Evolutionary conservation across 768 basidiomycete genomes (phyloP), one percentile per base, ranked within the genome.

Genomic region (Tulasnella sp.): DNA sequence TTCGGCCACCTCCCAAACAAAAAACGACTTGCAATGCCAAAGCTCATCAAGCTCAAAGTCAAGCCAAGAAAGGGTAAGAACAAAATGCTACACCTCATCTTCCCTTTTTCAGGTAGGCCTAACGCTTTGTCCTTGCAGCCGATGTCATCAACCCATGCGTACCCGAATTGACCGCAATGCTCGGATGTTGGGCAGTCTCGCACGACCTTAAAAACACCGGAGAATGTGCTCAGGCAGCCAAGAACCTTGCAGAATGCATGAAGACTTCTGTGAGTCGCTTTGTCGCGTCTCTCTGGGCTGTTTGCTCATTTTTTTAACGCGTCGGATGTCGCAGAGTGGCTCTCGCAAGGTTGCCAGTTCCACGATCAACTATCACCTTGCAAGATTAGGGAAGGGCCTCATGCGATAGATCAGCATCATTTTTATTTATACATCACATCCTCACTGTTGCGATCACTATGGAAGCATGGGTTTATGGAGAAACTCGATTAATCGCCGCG

Each of bases 341-440:
- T 85, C 87, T 70, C 89, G 89, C 78, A 93, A 90, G 81, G 83
- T 83, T 64, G 92, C 90, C 72, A 87, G 86, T 81, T 88, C 94
- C 40, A 89, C 91, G 40, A 94, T 96, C 85, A 96, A 96, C 83
- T 96, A 93, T 82, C 93, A 95, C 83, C 89, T 96, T 79, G 90
- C 92, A 80, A 89, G 93, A 82, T 86, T 94, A 39, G 78, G 77
- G 25, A 78, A 78, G 37, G 19, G 73, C 19, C 45, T 78, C 45
- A 74, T 74, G 73, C 73, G 73, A 74, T 74, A 40, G 54, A 68
- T 70, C 58, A 64, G 12, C 58, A 64, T 34, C 58, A 64, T 31
- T 52, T 68, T 69, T 67, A 22, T 75, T 29, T 67, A 38, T 49
- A 76, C 25, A 22, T n/a, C 40, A 70, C 75, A 49, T 25, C 72